phyloP scores from a whole-genome alignment of 768 basidiomycete genomes.

The Rhodotorula graminis region DNA sequence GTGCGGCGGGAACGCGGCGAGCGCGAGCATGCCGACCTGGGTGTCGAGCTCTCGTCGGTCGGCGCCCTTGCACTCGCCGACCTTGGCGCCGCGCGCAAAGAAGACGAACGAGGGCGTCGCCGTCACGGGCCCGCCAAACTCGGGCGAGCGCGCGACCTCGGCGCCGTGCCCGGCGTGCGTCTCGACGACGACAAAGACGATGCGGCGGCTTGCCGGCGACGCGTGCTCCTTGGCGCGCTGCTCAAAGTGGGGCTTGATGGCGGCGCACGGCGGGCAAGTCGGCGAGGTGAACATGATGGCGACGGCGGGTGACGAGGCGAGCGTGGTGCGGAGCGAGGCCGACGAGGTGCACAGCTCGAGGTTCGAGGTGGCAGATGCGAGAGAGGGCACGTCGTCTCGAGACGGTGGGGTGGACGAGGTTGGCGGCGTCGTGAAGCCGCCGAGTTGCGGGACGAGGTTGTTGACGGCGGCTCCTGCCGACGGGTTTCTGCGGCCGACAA shows the following conservation, averaged over 20 bases:
- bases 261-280: slow-evolving; percentile 70
- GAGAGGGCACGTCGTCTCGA: slow-evolving; percentile 30
- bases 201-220: slow-evolving; percentile 48
- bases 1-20: slow-evolving; percentile 76
- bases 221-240: slow-evolving; percentile 55
- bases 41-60: slow-evolving; percentile 64
- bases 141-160: slow-evolving; percentile 58
- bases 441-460: slow-evolving; percentile 20
- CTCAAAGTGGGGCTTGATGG: slow-evolving; percentile 80
- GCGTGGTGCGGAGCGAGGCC: slow-evolving; percentile 63
- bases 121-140: slow-evolving; percentile 50
- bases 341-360: slow-evolving; percentile 70
- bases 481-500: slow-evolving; percentile 38
- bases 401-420: not conserved
- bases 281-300: slow-evolving; percentile 76
- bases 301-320: slow-evolving; percentile 64
- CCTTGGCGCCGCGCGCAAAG: slow-evolving; percentile 69
- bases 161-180: slow-evolving; percentile 63
- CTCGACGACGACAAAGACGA: slow-evolving; percentile 81
- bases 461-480: slow-evolving; percentile 38
- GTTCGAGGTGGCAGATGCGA: slow-evolving; percentile 57
- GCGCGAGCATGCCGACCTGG: slow-evolving; percentile 69
- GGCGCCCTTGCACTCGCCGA: slow-evolving; percentile 67
- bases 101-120: slow-evolving; percentile 88
- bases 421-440: not conserved